Evolutionary conservation across 176 grass and related monocot genomes (phyloP), one percentile per base, ranked within the genome.

Genomic region (Musa beccarii): DNA sequence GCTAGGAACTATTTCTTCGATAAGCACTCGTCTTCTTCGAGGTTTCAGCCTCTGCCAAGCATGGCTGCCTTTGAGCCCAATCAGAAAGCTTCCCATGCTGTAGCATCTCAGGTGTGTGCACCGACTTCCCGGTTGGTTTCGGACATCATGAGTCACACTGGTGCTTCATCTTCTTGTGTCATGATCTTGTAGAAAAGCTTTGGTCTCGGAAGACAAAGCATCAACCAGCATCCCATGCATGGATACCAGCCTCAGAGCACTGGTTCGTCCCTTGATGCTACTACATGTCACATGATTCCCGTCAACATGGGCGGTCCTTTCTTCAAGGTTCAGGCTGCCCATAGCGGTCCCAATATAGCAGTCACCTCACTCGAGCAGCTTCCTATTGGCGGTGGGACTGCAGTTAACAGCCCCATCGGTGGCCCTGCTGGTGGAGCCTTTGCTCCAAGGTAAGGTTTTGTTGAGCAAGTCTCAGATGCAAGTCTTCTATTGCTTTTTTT

Each of bases 241-340:
- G 73, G 76, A 11, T 77, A 79, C 52, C 76, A 59, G 1, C 66
- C 71, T 17, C 84, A 79, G 6, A 74, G 51, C 66, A n/a, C 63
- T 74, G 86, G 22, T 43, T 43, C 74, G 15, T 73, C 74, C 1
- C 84, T 79, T 50, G 54, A 74, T 49, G 26, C 34, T 43, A 5
- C 76, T 68, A 85, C 19, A 2, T 69, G 76, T 52, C 80, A 83
- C 17, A 29, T 71, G 5, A n/a, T 63, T 9, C 86, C 90, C 1
- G 75, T 89, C 81, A 76, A 34, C 53, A 81, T 52, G 1, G 88
- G 63, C 76, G 88, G 64, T 19, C 80, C 67, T 6, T 85, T 89
- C 83, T 84, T 89, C 78, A 91, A 89, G 87, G 82, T 89, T 53
- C 90, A 93, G 67, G 87, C 74, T 63, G 81, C 75, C 1, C 75